Base-by-base conservation (phyloP, 2,329 filamentous ascomycete genomes). In the Ophiostoma angusticollis region DNA sequence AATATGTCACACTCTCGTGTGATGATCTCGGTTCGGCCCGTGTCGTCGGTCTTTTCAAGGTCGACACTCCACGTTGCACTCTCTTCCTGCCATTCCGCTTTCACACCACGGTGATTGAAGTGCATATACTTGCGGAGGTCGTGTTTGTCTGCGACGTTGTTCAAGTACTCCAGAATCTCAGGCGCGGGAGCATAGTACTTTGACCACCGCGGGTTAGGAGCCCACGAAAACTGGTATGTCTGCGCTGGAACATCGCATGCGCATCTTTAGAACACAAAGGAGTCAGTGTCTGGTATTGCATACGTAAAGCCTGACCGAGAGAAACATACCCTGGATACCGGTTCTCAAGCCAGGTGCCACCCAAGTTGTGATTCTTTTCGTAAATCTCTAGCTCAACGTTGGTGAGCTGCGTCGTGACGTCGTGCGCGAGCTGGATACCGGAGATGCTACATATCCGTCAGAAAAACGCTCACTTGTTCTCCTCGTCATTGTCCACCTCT, bases 201-300 rank as follows among this genome's bases (percentile, higher is more conserved):
- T 8, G 45, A 48, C 55, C 55, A 58, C 25, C 53, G 43, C 16
- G 46, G 47, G 17, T 53, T 50, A 11, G 43, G 45, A n/a, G 49
- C 51, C 34, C 40, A 53, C 9, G 42, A 37, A 33, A 46, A 52
- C 45, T 64, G 67, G 48, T 69, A 65, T 2, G 33, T 31, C 16
- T 35, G 68, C 7, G 47, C 23, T 2, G 65, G 65, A 0, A 70
- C 59, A 40, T 72, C 65, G 45, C 62, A 67, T 8, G 59, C 62
- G 19, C 34, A 35, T 9, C 32, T 35, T 28, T 17, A 17, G 17
- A 14, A 17, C 19, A 16, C 33, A 34, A 6, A 6, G 23, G 3
- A n/a, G 9, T n/a, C n/a, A n/a, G n/a, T n/a, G n/a, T n/a, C n/a
- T n/a, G n/a, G n/a, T n/a, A n/a, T n/a, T n/a, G n/a, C 14, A 12